A percentile compares a stretch with the other conserved stretches of the same genome.
Evolutionary conservation across 179 eudicot species (phyloP).

Genomic region (Monotropa hypopitys): DNA sequence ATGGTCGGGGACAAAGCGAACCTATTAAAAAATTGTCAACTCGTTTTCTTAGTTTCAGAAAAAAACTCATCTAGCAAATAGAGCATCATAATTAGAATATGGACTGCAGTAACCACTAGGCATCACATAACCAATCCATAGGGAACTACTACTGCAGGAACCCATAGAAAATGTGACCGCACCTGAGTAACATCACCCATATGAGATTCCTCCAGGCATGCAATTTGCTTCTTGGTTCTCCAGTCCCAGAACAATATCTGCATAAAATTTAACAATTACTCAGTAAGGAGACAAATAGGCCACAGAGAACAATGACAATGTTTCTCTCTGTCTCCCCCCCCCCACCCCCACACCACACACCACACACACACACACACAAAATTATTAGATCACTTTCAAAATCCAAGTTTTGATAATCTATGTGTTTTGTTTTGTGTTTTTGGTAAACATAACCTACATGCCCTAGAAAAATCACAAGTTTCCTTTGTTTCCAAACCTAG

Average conservation of each 20-base stretch:
- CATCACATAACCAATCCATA: not conserved
- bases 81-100: not conserved
- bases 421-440: no score
- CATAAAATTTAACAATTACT: conserved; percentile 5
- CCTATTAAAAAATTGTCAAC: conserved; percentile 28
- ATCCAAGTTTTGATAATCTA: no score
- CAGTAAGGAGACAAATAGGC: not conserved
- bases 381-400: no score
- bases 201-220: conserved; percentile 88
- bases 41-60: not conserved
- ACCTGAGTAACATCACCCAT: conserved; percentile 99
- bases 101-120: not conserved
- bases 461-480: not conserved
- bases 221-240: conserved; percentile 78
- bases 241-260: conserved; percentile 93
- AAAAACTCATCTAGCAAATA: not conserved
- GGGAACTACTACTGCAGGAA: not conserved
- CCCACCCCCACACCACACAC: not conserved
- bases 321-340: not conserved
- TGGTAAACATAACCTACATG: not conserved
- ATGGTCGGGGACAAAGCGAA: conserved; percentile 67
- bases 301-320: not conserved
- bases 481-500: not conserved
- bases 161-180: not conserved
- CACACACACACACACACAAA: no score